phyloP scores from a whole-genome alignment of 2,329 filamentous ascomycete genomes.

The Hirsutella thompsonii region DNA sequence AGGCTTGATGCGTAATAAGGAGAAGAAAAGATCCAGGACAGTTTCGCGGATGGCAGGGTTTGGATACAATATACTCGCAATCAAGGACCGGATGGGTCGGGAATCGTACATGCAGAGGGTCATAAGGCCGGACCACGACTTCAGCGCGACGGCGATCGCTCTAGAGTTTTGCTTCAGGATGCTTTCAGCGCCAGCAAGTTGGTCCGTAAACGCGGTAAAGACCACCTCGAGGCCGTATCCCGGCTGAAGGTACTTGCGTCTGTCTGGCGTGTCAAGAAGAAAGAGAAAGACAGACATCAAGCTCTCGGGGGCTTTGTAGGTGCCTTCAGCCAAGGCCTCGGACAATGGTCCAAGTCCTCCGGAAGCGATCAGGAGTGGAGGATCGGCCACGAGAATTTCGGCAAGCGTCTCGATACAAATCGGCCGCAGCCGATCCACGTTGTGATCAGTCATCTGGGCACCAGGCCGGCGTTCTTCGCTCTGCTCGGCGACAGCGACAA shows the following conservation, averaged over 20 bases:
- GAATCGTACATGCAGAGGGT: conserved; percentile 81
- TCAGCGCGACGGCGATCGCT: conserved; percentile 82
- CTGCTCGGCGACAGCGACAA: conserved; percentile 84
- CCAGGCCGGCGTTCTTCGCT: conserved; percentile 76
- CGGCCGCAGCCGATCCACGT: conserved; percentile 71
- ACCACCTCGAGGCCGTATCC: conserved; percentile 82
- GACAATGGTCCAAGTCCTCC: conserved; percentile 79
- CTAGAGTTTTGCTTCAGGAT: conserved; percentile 75
- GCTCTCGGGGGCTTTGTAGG: conserved; percentile 85
- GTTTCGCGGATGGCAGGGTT: conserved; percentile 52
- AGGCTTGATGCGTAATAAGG: conserved; percentile 72
- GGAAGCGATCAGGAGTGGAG: conserved; percentile 65
- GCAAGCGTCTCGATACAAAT: conserved; percentile 90
- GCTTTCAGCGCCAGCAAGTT: conserved; percentile 44
- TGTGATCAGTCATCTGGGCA: conserved; percentile 52
- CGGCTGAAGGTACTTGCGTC: conserved; percentile 69
- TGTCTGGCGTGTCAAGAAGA: conserved; percentile 71
- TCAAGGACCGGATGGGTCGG: conserved; percentile 67
- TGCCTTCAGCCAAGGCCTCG: conserved; percentile 83
- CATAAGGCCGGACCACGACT: conserved; percentile 88
- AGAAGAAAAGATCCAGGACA: conserved; percentile 77
- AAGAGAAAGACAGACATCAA: conserved; percentile 80
- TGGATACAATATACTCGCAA: conserved; percentile 48
- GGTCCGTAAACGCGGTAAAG: conserved; percentile 89
- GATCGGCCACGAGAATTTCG: conserved; percentile 81